Base-by-base conservation (phyloP, 495 filamentous ascomycete species). In the Xanthoparmelia taractica region DNA sequence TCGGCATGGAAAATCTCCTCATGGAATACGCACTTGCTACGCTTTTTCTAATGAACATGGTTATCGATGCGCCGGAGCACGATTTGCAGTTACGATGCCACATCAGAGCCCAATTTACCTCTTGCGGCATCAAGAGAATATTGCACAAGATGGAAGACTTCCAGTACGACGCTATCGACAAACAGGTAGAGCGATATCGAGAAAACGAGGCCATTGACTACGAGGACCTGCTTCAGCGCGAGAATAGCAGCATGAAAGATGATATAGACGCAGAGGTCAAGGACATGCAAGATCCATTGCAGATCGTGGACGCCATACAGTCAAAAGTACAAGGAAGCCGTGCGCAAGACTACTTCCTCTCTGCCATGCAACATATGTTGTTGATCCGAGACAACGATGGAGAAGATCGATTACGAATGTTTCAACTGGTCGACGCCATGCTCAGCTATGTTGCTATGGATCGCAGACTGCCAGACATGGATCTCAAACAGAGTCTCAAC, bases 391-490 rank as follows among this genome's bases (percentile, higher is more conserved):
- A 96, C 68, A 96, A 94, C 66, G 90, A 93, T 57, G 87, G 88
- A 43, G 94, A 98, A 72, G 94, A 98, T 73, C 83, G 92, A 41
- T 75, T 97, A 38, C 86, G 92, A 37, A 95, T 97, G 91, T 98
- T 97, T 77, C 94, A 98, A 79, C 83, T 98, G 13, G 93, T 97
- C 12, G 94, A 98, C 72, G 86, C 90, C 12, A 98, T 98, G 90
- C 85, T 98, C 64, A 96, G 90, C 76, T 97, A 98, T 73, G 94
- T 98, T 63, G 94, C 92, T 62, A 98, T 98, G 95, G 94, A 98
- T 73, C 86, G 94, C 66, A 83, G 94, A 59, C 74, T 97, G 65
- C 95, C 94, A 48, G 92, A 98, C 76, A 91, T 98, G 82, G 94
- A 98, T 71, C 84, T 98, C 61, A 96, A 96, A 75, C 92, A 96